A percentile compares a stretch with the other conserved stretches of the same genome.
These are phyloP conservation scores for Apostasia shenzhenica DNA, from an alignment of 106 monocot species.

Conservation along the genomic window DNA sequence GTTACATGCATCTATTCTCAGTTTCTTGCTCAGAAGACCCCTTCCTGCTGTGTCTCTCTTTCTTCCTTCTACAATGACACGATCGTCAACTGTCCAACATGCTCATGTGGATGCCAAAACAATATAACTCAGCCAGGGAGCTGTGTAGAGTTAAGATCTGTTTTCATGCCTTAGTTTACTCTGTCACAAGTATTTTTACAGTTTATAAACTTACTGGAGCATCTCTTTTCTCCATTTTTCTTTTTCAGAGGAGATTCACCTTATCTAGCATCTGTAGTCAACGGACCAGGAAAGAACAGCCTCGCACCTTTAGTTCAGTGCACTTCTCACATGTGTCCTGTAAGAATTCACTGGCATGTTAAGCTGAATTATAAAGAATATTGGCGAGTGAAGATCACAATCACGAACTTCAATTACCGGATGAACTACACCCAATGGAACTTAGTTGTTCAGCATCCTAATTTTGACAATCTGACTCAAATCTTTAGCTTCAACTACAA, in stretches of 20 bases:
- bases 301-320: slow-evolving; percentile 52
- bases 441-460: slow-evolving; percentile 58
- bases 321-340: slow-evolving; percentile 68
- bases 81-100: slow-evolving; percentile 75
- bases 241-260: slow-evolving; percentile 52
- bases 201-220: not conserved
- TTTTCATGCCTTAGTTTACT: slow-evolving; percentile 1
- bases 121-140: slow-evolving; percentile 72
- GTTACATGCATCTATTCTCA: slow-evolving; percentile 88
- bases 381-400: slow-evolving; percentile 56
- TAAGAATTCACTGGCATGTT: slow-evolving; percentile 70
- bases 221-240: not conserved
- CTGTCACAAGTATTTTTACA: not conserved
- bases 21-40: slow-evolving; percentile 66
- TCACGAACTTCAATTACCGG: slow-evolving; percentile 68
- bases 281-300: slow-evolving; percentile 45
- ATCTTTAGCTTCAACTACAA: slow-evolving; percentile 67
- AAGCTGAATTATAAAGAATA: slow-evolving; percentile 63
- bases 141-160: slow-evolving; percentile 65
- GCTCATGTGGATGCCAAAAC: slow-evolving; percentile 78
- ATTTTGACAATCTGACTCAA: slow-evolving; percentile 51
- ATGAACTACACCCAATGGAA: slow-evolving; percentile 77
- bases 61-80: slow-evolving; percentile 93
- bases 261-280: slow-evolving; percentile 41
- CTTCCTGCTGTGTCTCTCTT: slow-evolving; percentile 84